Evolutionary conservation across 176 grass and related monocot genomes (phyloP).

Genomic region (Eragrostis curvula): DNA sequence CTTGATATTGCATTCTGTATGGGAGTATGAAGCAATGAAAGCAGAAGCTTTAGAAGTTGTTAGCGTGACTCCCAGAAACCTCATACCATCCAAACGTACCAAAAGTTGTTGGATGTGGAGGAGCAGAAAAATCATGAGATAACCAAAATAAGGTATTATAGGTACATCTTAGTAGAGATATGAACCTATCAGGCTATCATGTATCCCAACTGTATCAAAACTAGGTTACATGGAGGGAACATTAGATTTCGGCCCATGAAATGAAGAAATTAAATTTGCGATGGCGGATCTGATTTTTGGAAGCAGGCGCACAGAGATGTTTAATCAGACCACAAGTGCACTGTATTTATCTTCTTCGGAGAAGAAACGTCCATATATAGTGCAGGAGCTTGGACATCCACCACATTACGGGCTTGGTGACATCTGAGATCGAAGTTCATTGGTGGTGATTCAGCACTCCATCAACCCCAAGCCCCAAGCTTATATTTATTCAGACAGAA

Average conservation of each 20-base stretch:
- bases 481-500: background rate
- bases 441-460: background rate
- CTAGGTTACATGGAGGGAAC: background rate
- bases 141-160: background rate
- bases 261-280: background rate
- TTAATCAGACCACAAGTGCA: background rate
- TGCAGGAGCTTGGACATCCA: background rate
- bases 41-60: background rate
- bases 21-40: background rate
- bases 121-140: background rate
- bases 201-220: background rate
- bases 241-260: background rate
- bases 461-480: background rate
- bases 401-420: background rate
- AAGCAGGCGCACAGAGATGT: background rate
- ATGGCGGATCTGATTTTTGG: background rate
- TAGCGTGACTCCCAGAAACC: background rate
- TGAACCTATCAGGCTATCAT: conserved; percentile 7
- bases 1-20: background rate
- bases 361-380: background rate
- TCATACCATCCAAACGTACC: background rate
- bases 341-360: background rate
- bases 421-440: background rate
- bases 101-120: background rate
- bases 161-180: background rate